Evolutionary conservation across 768 basidiomycete species (phyloP), one percentile per base, ranked within the genome.

Genomic region (Amanita brunnescens): DNA sequence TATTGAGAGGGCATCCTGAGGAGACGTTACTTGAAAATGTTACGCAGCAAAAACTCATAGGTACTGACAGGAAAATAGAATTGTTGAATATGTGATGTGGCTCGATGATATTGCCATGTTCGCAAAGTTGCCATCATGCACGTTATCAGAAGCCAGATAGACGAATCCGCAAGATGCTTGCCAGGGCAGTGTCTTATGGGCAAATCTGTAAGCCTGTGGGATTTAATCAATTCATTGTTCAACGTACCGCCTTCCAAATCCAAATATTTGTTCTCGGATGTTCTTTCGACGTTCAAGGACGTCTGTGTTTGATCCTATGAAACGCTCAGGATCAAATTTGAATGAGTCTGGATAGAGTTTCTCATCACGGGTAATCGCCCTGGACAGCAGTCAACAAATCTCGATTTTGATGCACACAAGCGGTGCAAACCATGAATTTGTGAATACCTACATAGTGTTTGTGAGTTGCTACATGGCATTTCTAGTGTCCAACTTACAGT

Each of bases 121-220:
- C 73, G 45, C 81, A 85, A 61, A 39, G 79, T 79, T 1, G 81
- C 78, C 8, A 85, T 64, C 62, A 81, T 76, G 12, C 70, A 68
- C 1, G 75, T 72, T 14, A 80, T 67, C 13, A 81, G 64, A 20
- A 84, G 61, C 81, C 84, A 86, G 32, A 75, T 64, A 1, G 81
- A 80, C 2, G 76, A 73, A 54, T 87, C 85, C 51, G 79, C 78
- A 26, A 87, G 73, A 60, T 83, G 66, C 34, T 64, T 58, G 13
- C 85, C 85, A 1, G 85, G 85, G 61, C 85, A 87, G 30, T 73
- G 74, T 48, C 81, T 80, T 20, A 14, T 23, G 32, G 38, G 13
- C 13, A n/a, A 34, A 12, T 35, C 7, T 7, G 24, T 10, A 44
- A 14, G 24, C 13, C n/a, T n/a, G 26, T 12, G 24, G 24, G n/a